Base-by-base conservation (phyloP, 768 basidiomycete genomes). In the Rhodosporidiobolus sp. region DNA sequence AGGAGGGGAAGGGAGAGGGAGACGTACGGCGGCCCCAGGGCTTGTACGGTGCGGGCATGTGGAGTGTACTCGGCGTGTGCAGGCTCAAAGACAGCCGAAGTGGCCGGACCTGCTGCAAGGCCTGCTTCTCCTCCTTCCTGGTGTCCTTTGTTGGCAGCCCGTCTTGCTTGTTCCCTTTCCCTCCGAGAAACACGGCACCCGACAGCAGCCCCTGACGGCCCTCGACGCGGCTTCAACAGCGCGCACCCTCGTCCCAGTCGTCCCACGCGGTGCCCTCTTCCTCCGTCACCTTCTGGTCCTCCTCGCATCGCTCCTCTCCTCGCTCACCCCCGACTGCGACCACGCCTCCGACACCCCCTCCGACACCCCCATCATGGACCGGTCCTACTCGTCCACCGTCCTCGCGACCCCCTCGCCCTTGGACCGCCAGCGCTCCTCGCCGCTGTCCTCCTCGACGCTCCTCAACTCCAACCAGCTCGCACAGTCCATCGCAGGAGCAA, bases 1-100 rank as follows among this genome's bases (percentile, higher is more conserved):
- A 57, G 61, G 22, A 19, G 30, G 22, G 22, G 50, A 26, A n/a
- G 53, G 46, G 35, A 10, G 55, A 56, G 50, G 34, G 55, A 11
- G 49, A 69, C 74, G 34, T n/a, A 75, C 74, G 67, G 28, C 74
- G 74, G 7, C 74, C 74, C 74, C 74, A 75, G 7, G 74, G 73
- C 30, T 65, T 35, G 43, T 65, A 43, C 8, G 7, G 38, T 7
- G 38, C 38, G 38, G 38, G 14, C 38, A 43, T 43, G 26, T 14
- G n/a, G 19, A 20, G 2, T 19, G 67, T 43, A 50, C 32, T 62
- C 28, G 28, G 10, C 3, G 61, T 7, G 28, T 50, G 32, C 34
- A 30, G 61, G 34, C 4, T 0, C 1, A 22, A 26, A 46, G 46
- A 46, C 11, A 55, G 30, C 16, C 24, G 52, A 17, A 30, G 12